A percentile compares a stretch with the other conserved stretches of the same genome.
phyloP scores from a whole-genome alignment of 257 asterid species.

The Solanum stenotomum region DNA sequence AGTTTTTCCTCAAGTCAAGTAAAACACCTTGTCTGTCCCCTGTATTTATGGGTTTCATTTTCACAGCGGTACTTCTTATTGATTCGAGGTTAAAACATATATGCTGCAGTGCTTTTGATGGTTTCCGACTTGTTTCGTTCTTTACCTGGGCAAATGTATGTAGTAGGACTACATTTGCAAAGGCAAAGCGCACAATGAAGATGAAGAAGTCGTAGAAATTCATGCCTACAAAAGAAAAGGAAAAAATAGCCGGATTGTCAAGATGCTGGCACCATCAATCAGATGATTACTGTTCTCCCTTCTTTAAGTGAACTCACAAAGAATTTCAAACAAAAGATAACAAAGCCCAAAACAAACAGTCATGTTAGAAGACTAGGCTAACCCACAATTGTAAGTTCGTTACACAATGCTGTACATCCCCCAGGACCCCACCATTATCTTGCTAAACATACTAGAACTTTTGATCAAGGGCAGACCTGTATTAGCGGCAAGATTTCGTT shows the following conservation, averaged over 20 bases:
- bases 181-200: constrained; percentile 66
- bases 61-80: constrained; percentile 28
- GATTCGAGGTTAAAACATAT: constrained; percentile 48
- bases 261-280: not conserved
- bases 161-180: constrained; percentile 60
- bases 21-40: constrained; percentile 17
- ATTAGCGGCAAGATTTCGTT: constrained; percentile 90
- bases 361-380: not conserved
- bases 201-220: constrained; percentile 64
- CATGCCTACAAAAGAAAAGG: constrained; percentile 49
- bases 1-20: constrained; percentile 13
- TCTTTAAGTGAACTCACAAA: not conserved
- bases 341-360: not conserved
- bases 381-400: not conserved
- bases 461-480: constrained; percentile 37
- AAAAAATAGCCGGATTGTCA: not conserved
- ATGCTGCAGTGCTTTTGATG: constrained; percentile 27
- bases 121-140: constrained; percentile 7
- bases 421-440: not conserved
- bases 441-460: not conserved
- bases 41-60: constrained; percentile 42
- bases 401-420: not conserved
- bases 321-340: not conserved
- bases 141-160: constrained; percentile 19
- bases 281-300: not conserved